Evolutionary conservation across 441 rosid species (phyloP), one percentile per base, ranked within the genome.

Genomic region (Gossypium trilobum): DNA sequence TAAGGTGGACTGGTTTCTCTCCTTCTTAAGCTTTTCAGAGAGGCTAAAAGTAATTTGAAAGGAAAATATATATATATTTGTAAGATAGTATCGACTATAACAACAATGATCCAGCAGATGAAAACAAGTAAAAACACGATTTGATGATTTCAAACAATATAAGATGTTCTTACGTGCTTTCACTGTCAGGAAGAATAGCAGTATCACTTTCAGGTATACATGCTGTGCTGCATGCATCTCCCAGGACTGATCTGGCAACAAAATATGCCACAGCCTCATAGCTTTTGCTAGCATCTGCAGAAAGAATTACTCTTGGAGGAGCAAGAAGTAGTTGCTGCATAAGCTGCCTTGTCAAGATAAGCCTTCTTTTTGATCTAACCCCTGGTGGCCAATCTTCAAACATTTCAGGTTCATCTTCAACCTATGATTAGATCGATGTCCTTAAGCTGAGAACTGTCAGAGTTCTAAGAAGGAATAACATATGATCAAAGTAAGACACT

Each of bases 301-400:
- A 77, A 59, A 86, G 77, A 71, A 88, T 51, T 14, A 50, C n/a
- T 46, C 84, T 81, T 27, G 80, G 79, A 51, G 93, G 85, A 73
- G 96, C 84, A 29, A 25, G 70, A 71, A 95, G 80, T 33, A 92
- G 73, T 73, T 86, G 88, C 86, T 95, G 98, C 85, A 87, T 84
- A 67, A 95, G 95, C 74, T 87, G 93, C 33, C 85, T 84, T 14
- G 95, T 84, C 82, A 82, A 76, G 64, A 89, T 71, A 74, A 88
- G 86, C 78, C 98, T 92, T 85, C 88, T 84, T 86, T 84, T 95
- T 66, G 92, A 79, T 78, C 85, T 84, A 61, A 81, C 57, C 54
- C 71, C 48, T 3, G 81, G 81, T 23, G 66, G 68, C 25, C 73
- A 75, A 78, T 89, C 91, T 68, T 80, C 91, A 68, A 80, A 51